Evolutionary conservation across 495 filamentous ascomycete species (phyloP).

Genomic region (Penicillium silybi): DNA sequence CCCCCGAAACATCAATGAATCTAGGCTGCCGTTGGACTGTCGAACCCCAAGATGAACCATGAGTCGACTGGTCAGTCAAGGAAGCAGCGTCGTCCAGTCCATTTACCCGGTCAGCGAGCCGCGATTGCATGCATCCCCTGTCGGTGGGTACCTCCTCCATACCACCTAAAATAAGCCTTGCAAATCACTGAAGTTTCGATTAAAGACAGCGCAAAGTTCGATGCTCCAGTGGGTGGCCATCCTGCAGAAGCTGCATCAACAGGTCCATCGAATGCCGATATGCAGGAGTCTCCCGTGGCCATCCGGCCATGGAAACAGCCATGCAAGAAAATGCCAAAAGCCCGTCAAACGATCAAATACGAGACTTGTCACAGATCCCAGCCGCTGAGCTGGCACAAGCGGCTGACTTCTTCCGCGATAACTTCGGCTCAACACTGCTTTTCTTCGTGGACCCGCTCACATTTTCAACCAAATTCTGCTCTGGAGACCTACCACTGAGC

Average conservation of each 20-base stretch:
- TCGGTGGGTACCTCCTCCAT: neutral
- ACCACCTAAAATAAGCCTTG: neutral
- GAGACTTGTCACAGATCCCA: neutral
- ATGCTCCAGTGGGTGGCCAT: constrained; percentile 1
- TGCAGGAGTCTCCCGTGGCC: neutral
- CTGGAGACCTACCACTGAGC: neutral
- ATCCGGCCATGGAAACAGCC: neutral
- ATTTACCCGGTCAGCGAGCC: neutral
- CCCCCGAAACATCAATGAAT: neutral
- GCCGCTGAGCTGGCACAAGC: neutral
- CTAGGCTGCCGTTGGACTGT: neutral
- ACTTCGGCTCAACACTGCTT: neutral
- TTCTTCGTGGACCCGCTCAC: constrained; percentile 1
- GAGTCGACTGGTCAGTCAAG: neutral
- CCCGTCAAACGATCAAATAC: neutral
- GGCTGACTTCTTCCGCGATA: constrained; percentile 1
- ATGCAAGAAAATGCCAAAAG: neutral
- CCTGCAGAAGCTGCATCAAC: neutral
- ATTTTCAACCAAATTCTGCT: neutral
- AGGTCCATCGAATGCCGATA: constrained; percentile 1
- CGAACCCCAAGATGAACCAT: neutral
- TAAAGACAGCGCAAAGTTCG: constrained; percentile 1
- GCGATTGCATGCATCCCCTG: constrained; percentile 2
- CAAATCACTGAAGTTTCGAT: neutral
- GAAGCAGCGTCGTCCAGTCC: neutral